Conservation (phyloP, 441 rosid genomes). For the Adansonia madagascariensis region DNA sequence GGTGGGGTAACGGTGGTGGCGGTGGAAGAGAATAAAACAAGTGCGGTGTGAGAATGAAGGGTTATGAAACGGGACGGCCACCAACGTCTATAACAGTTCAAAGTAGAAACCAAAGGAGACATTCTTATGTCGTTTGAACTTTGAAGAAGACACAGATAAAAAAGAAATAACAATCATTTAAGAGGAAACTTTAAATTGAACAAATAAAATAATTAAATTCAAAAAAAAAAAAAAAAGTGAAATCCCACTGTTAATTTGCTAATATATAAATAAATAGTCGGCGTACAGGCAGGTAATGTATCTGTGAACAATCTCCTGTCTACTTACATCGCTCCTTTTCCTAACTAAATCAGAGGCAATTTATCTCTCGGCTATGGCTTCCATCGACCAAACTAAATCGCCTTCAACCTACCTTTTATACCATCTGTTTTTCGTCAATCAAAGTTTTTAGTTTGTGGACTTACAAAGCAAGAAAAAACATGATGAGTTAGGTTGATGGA, state of each 20-base stretch:
- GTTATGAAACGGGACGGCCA: conserved; percentile 33
- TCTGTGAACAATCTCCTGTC: not conserved
- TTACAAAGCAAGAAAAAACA: not conserved
- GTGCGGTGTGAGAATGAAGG: conserved; percentile 1
- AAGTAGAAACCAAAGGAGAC: not conserved
- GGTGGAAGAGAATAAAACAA: conserved; percentile 31
- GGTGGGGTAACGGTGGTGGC: conserved; percentile 33
- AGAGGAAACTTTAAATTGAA: too few relatives aligned
- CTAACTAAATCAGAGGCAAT: too few relatives aligned
- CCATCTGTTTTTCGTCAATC: not conserved
- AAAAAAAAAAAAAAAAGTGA: too few relatives aligned
- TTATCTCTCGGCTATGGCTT: not conserved
- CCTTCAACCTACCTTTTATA: not conserved
- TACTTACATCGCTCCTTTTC: not conserved
- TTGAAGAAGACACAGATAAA: not conserved
- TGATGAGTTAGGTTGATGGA: too few relatives aligned
- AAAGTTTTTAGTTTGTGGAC: not conserved
- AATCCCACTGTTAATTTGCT: too few relatives aligned
- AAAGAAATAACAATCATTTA: not conserved
- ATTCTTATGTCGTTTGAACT: not conserved
- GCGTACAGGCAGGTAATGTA: not conserved
- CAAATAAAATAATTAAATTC: too few relatives aligned
- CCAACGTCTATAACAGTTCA: conserved; percentile 30
- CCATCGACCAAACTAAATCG: not conserved
- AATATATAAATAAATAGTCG: too few relatives aligned